Percentiles rank a stretch among this genome's conserved stretches.
These are phyloP conservation scores for Conticribra weissflogii DNA, from an alignment of 108 stramenopile species.

Conservation along the genomic window DNA sequence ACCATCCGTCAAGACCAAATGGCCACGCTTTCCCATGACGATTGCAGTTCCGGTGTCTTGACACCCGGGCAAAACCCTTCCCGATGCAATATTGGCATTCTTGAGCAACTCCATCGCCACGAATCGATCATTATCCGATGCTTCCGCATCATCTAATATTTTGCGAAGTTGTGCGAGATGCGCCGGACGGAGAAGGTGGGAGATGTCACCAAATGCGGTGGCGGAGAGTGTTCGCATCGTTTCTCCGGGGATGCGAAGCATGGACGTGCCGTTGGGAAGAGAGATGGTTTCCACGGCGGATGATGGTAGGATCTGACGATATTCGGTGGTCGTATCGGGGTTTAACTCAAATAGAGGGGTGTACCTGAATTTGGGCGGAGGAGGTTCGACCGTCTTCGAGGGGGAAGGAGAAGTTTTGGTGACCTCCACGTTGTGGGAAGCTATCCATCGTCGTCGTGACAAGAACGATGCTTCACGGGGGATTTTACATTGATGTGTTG, in stretches of 20 bases:
- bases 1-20: conserved; percentile 93
- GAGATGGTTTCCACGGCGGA: conserved; percentile 59
- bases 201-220: conserved; percentile 89
- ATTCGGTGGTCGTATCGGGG: conserved; percentile 54
- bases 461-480: no score
- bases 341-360: conserved; percentile 69
- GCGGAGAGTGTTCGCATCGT: conserved; percentile 66
- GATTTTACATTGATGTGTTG: no score
- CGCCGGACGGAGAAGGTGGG: conserved; percentile 90
- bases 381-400: conserved; percentile 20
- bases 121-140: conserved; percentile 93
- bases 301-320: conserved; percentile 60
- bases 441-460: conserved; percentile 31
- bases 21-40: conserved; percentile 91
- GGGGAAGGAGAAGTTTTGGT: conserved; percentile 32
- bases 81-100: conserved; percentile 95
- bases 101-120: conserved; percentile 95
- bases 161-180: conserved; percentile 91
- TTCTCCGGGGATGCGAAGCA: conserved; percentile 57
- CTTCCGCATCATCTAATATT: conserved; percentile 94
- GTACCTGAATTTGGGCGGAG: conserved; percentile 58
- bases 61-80: conserved; percentile 89
- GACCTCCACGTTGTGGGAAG: conserved; percentile 38
- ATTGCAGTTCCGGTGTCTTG: conserved; percentile 98
- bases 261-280: conserved; percentile 58